These are phyloP conservation scores for Fusarium transvaalense DNA, from an alignment of 2,329 filamentous ascomycete species.

Conservation along the genomic window DNA sequence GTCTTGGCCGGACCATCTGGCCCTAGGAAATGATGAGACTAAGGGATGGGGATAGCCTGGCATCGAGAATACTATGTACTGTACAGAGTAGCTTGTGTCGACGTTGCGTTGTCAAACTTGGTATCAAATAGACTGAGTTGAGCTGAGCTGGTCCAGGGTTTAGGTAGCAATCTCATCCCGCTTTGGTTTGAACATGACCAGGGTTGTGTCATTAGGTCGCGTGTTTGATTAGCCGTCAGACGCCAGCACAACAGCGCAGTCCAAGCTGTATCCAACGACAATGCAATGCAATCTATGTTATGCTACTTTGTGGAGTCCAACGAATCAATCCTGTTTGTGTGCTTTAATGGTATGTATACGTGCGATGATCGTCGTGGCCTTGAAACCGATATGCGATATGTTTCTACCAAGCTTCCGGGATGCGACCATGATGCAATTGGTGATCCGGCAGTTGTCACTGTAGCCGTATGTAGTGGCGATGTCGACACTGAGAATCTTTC, in stretches of 20 bases:
- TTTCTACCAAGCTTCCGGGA: constrained; percentile 23
- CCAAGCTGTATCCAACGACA: constrained; percentile 3
- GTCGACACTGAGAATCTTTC: constrained; percentile 10
- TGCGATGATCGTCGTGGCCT: constrained; percentile 20
- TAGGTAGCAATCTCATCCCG: constrained; percentile 37
- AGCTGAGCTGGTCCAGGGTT: not conserved
- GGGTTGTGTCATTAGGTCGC: constrained; percentile 27
- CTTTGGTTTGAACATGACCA: constrained; percentile 43
- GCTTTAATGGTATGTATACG: not conserved
- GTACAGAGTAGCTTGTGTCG: constrained; percentile 12
- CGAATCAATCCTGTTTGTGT: not conserved
- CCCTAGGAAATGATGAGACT: constrained; percentile 15
- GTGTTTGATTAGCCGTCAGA: constrained; percentile 31
- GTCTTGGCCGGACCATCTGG: constrained; percentile 10
- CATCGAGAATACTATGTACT: constrained; percentile 5
- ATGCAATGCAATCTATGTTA: constrained; percentile 5
- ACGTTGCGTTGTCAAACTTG: constrained; percentile 14
- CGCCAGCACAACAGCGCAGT: constrained; percentile 14
- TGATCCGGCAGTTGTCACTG: constrained; percentile 5
- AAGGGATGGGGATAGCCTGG: constrained; percentile 22
- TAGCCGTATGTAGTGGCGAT: constrained; percentile 13
- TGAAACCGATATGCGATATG: constrained; percentile 25
- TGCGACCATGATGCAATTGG: constrained; percentile 25
- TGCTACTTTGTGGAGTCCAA: not conserved
- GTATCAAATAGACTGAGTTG: constrained; percentile 11